Base-by-base conservation (phyloP, 1,139 yeast species). In the Sugiyamaella neomexicana region DNA sequence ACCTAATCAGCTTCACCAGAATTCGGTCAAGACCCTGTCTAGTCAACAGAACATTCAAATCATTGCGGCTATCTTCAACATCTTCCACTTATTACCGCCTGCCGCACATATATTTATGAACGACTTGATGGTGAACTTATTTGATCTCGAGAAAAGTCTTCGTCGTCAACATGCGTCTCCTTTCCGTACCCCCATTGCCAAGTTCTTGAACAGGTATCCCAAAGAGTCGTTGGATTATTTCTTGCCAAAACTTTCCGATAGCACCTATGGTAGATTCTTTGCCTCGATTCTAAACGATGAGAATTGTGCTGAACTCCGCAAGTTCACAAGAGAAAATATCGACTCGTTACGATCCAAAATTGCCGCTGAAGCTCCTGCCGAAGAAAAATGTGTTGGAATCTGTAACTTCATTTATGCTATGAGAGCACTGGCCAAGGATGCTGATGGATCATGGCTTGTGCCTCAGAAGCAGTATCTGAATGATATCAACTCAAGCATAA, bases 101-200 rank as follows among this genome's bases (percentile, higher is more conserved):
- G 88, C 89, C 59, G 99, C 99, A 0, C 88, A 83, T 68, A 86
- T 93, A 25, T 95, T 90, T 64, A 83, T 95, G 83, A 93, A 89
- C 56, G 97, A 90, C 62, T 78, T 95, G 49, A 80, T 93, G 65
- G 80, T 80, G 51, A 85, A 93, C 1, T 78, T 93, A 55, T 82
- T 87, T 60, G 83, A 82, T 58, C 75, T 93, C 63, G 99, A 95
- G 70, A 85, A 85, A 1, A 85, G 85, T 59, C 75, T 95, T 62
- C 86, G 97, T 58, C 85, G 97, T 43, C 90, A 88, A 62, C 89
- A 88, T 56, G 79, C 77, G 51, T 89, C 97, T 1, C 99, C 99
- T 4, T 90, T 95, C 74, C 79, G 99, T 61, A 79, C 77, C n/a
- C 98, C 99, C 2, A 81, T 93, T 51, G 93, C 96, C 3, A 87